phyloP scores from a whole-genome alignment of 768 basidiomycete genomes.

The Rhodocollybia butyracea region DNA sequence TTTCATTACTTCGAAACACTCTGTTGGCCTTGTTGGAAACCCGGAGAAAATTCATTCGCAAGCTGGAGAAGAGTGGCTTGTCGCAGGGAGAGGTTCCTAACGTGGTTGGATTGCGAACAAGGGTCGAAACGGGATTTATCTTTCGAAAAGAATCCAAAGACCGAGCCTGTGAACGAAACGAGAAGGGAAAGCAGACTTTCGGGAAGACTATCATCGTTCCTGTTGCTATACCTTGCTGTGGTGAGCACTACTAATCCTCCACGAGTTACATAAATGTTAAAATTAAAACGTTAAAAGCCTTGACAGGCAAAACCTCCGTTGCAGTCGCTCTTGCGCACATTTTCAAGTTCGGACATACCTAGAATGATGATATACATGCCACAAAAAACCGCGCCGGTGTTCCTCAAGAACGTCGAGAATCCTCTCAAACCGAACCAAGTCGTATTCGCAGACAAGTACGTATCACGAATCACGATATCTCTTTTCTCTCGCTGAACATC shows the following conservation, averaged over 20 bases:
- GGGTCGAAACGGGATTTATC: conserved; percentile 31
- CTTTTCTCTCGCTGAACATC: not conserved
- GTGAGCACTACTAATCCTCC: too few relatives aligned
- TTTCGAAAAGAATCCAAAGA: conserved; percentile 14
- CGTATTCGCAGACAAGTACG: conserved; percentile 92
- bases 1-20: conserved; percentile 90
- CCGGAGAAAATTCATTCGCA: conserved; percentile 65
- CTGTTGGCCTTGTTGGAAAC: conserved; percentile 57
- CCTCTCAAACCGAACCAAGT: conserved; percentile 65
- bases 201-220: conserved; percentile 86
- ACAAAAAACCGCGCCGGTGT: conserved; percentile 72
- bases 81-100: conserved; percentile 77
- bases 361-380: conserved; percentile 82
- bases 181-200: conserved; percentile 26
- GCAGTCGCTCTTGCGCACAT: conserved; percentile 75
- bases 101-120: conserved; percentile 55
- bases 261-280: too few relatives aligned
- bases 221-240: conserved; percentile 89
- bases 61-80: conserved; percentile 84
- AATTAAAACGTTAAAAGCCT: too few relatives aligned
- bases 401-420: conserved; percentile 67
- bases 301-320: conserved; percentile 84
- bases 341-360: conserved; percentile 87
- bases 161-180: conserved; percentile 5
- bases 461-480: not conserved